Evolutionary conservation across 208 protist species (phyloP).

Genomic region (Trypanosoma boissoni): DNA sequence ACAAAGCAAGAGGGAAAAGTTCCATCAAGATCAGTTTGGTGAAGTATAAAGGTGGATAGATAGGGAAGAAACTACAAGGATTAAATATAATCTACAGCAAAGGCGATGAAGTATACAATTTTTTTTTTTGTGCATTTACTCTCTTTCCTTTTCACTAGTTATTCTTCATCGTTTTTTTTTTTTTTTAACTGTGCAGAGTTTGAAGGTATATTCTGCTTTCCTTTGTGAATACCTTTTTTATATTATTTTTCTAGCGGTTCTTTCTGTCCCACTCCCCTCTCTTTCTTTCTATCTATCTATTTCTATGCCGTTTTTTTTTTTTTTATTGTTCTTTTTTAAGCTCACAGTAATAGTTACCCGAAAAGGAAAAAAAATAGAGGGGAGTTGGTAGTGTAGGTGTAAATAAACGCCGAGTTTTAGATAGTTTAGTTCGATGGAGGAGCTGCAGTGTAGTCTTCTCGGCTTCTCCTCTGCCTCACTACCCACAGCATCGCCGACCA

Average conservation of each 20-base stretch:
- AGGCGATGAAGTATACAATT: no score
- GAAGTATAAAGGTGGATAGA: slow-evolving; percentile 9
- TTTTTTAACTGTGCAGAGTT: slow-evolving; percentile 3
- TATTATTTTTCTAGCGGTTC: no score
- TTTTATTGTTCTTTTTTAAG: slow-evolving; percentile 10
- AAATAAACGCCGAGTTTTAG: no score
- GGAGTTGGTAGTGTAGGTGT: no score
- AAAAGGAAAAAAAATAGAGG: slow-evolving; percentile 7
- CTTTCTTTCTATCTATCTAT: no score
- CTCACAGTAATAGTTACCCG: neutral
- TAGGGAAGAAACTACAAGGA: slow-evolving; percentile 2
- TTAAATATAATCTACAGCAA: slow-evolving; percentile 8
- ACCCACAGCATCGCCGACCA: neutral
- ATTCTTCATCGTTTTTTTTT: slow-evolving; percentile 11
- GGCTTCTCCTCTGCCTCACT: slow-evolving; percentile 67
- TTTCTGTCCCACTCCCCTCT: no score
- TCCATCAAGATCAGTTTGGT: slow-evolving; percentile 43
- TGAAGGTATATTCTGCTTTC: no score
- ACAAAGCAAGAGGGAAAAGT: slow-evolving; percentile 50
- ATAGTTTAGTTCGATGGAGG: slow-evolving; percentile 51
- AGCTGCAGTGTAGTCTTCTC: slow-evolving; percentile 76
- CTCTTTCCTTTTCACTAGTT: slow-evolving; percentile 6
- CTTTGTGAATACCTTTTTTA: no score
- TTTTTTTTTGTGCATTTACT: neutral
- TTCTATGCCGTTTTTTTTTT: slow-evolving; percentile 3